These are phyloP conservation scores for Debaryomyces psychrophilus DNA, from an alignment of 1,139 yeast species.

Conservation along the genomic window DNA sequence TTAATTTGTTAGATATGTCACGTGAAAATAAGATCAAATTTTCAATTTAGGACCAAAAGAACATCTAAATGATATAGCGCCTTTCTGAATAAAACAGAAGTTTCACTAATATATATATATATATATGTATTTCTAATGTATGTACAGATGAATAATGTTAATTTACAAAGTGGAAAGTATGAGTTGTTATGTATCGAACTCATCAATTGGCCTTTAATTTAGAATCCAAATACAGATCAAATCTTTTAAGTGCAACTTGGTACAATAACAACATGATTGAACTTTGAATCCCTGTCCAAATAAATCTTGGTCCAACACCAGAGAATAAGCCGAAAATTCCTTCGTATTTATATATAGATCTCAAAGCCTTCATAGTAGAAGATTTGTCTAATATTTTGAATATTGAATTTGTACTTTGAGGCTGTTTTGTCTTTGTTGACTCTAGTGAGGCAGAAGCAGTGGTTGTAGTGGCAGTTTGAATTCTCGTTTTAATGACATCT, in stretches of 20 bases:
- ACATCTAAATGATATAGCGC: too few species aligned
- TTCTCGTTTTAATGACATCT: conserved; percentile 91
- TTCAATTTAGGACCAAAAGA: too few species aligned
- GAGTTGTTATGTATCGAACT: background rate
- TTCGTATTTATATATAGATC: conserved; percentile 69
- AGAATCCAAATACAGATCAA: conserved; percentile 31
- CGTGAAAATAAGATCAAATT: background rate
- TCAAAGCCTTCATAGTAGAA: conserved; percentile 65
- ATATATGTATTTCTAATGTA: background rate
- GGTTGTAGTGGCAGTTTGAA: conserved; percentile 63
- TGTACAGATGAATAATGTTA: conserved; percentile 2
- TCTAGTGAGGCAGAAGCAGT: conserved; percentile 7
- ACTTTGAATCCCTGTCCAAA: conserved; percentile 96
- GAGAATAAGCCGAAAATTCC: conserved; percentile 82
- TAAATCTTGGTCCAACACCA: conserved; percentile 94
- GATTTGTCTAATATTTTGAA: conserved; percentile 38
- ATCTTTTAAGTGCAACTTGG: conserved; percentile 57
- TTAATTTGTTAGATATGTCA: background rate
- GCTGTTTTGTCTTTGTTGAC: conserved; percentile 8
- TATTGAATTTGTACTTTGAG: background rate
- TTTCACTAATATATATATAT: background rate
- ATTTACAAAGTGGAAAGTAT: background rate
- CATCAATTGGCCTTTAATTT: background rate
- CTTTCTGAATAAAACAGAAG: background rate
- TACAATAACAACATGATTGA: conserved; percentile 90